A percentile compares a stretch with the other conserved stretches of the same genome.
Conservation (phyloP, 2,329 filamentous ascomycete species). For the Arachnopeziza araneosa region DNA sequence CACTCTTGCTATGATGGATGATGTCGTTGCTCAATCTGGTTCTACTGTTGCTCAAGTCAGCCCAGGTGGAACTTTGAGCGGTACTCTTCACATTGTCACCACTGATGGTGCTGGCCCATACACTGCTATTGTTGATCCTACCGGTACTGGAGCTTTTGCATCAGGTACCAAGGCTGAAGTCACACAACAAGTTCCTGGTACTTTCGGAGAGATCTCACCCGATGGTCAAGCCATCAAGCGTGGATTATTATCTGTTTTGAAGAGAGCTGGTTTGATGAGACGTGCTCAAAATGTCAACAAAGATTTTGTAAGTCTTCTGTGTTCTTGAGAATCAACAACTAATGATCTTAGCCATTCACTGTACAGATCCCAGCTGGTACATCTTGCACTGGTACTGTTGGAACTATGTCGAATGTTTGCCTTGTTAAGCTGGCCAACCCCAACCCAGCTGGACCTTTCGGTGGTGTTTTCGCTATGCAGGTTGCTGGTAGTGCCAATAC, state of each 20-base stretch:
- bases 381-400: conserved; percentile 35
- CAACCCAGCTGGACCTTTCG: conserved; percentile 37
- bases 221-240: neutral
- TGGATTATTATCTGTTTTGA: neutral
- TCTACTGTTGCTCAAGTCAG: conserved; percentile 52
- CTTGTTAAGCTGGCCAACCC: conserved; percentile 40
- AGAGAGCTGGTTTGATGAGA: conserved; percentile 11
- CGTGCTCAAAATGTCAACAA: conserved; percentile 28
- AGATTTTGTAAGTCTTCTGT: conserved; percentile 30
- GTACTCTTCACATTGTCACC: conserved; percentile 47
- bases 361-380: conserved; percentile 35
- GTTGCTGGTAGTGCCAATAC: conserved; percentile 8
- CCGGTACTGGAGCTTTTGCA: conserved; percentile 29
- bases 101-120: conserved; percentile 53
- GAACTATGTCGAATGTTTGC: conserved; percentile 34
- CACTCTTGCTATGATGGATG: conserved; percentile 45
- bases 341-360: conserved; percentile 24
- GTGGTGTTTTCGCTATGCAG: conserved; percentile 37
- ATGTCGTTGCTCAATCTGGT: conserved; percentile 53
- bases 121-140: conserved; percentile 36
- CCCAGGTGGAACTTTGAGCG: conserved; percentile 47
- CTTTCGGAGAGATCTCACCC: conserved; percentile 27
- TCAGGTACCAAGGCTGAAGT: conserved; percentile 56
- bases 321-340: neutral
- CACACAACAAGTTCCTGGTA: conserved; percentile 45